These are phyloP conservation scores for Gracilaria gracilis DNA, from an alignment of 23 red algal species.

Conservation along the genomic window DNA sequence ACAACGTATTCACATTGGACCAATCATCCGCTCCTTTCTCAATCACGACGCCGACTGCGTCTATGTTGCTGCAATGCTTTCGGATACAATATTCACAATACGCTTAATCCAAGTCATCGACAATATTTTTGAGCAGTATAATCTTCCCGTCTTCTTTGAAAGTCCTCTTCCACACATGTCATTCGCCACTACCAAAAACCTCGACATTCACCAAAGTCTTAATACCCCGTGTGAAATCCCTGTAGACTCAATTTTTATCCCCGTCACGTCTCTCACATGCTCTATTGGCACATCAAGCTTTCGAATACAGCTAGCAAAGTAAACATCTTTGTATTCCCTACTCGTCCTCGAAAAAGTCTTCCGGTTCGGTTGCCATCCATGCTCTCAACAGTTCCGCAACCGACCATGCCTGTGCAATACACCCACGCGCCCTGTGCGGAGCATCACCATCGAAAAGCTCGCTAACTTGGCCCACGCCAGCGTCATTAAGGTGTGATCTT, in stretches of 20 bases:
- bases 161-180: constrained; percentile 69
- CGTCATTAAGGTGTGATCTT: constrained; percentile 69
- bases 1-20: not conserved
- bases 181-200: constrained; percentile 42
- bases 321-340: not conserved
- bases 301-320: not conserved
- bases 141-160: constrained; percentile 40
- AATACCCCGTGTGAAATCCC: not conserved
- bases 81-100: not conserved
- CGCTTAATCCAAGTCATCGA: constrained; percentile 33
- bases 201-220: constrained; percentile 13
- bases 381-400: constrained; percentile 63
- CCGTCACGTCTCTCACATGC: not conserved
- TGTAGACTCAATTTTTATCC: not conserved
- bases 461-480: constrained; percentile 55
- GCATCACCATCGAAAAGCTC: constrained; percentile 70
- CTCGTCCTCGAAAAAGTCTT: constrained; percentile 6
- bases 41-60: constrained; percentile 23
- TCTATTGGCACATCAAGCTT: constrained; percentile 1
- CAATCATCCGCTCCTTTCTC: constrained; percentile 24
- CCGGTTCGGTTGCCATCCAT: constrained; percentile 66
- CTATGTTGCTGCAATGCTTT: constrained; percentile 41
- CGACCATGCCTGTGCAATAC: constrained; percentile 75
- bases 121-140: not conserved
- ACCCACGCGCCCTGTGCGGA: constrained; percentile 56